phyloP scores from a whole-genome alignment of 2,329 filamentous ascomycete species.

The Hymenoscyphus scutula region DNA sequence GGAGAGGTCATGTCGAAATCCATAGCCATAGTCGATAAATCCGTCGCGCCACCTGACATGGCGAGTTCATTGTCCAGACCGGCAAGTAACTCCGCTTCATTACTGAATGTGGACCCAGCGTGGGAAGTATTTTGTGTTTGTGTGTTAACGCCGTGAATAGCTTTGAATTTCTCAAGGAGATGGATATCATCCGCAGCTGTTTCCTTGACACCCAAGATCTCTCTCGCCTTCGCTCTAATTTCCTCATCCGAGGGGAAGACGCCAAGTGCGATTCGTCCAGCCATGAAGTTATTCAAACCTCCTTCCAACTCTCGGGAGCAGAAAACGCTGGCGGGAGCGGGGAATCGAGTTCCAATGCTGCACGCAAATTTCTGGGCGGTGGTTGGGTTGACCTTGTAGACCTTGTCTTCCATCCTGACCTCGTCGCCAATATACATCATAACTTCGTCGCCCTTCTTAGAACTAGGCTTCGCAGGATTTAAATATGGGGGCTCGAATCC shows the following conservation, averaged over 20 bases:
- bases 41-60: background rate
- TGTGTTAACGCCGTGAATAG: constrained; percentile 20
- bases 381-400: constrained; percentile 43
- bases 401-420: constrained; percentile 35
- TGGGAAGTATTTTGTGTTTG: too few relatives aligned
- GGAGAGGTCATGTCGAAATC: constrained; percentile 14
- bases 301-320: constrained; percentile 57
- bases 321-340: constrained; percentile 51
- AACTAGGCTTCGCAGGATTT: constrained; percentile 42
- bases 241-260: constrained; percentile 48
- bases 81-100: constrained; percentile 25
- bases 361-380: constrained; percentile 50
- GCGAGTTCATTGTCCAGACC: constrained; percentile 25
- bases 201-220: constrained; percentile 45
- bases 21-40: constrained; percentile 12
- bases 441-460: constrained; percentile 38
- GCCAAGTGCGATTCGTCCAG: constrained; percentile 40
- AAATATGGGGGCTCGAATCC: constrained; percentile 57
- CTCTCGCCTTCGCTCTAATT: constrained; percentile 46
- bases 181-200: constrained; percentile 55
- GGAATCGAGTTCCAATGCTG: constrained; percentile 43
- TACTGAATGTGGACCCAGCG: constrained; percentile 3
- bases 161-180: constrained; percentile 51
- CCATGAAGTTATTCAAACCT: constrained; percentile 51
- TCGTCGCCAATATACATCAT: background rate